Evolutionary conservation across 495 filamentous ascomycete species (phyloP).

Genomic region (Xylaria cubensis): DNA sequence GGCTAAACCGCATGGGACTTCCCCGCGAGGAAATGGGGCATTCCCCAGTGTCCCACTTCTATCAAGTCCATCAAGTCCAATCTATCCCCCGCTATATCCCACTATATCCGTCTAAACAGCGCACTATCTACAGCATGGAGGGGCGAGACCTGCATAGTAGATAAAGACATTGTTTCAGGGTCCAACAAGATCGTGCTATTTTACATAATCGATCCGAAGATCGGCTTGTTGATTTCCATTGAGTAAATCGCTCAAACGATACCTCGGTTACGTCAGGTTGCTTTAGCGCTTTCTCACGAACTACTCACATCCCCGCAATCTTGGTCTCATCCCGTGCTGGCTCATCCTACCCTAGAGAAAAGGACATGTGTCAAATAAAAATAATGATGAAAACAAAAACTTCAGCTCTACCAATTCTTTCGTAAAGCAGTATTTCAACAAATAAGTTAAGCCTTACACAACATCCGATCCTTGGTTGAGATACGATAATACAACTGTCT

Average conservation of each 20-base stretch:
- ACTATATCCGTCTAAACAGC: slow-evolving; percentile 6
- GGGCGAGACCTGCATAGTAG: not conserved
- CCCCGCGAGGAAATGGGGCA: slow-evolving; percentile 28
- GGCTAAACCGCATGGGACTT: slow-evolving; percentile 38
- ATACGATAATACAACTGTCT: not conserved
- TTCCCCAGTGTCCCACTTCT: not conserved
- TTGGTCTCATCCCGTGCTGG: not conserved
- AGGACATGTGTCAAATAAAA: not conserved
- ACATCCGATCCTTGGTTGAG: not conserved
- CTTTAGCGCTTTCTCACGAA: too few species aligned
- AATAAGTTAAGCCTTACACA: not conserved
- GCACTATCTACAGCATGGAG: not conserved
- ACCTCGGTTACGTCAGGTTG: not conserved
- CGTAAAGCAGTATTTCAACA: too few species aligned
- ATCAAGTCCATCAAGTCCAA: not conserved
- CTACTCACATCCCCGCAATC: not conserved
- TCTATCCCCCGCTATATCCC: not conserved
- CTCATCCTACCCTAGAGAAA: slow-evolving; percentile 2
- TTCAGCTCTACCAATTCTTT: too few species aligned
- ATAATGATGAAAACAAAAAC: too few species aligned
- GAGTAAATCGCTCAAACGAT: not conserved
- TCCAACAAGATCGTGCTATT: not conserved
- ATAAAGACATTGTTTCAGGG: not conserved
- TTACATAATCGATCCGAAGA: slow-evolving; percentile 16
- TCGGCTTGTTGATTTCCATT: not conserved